Base-by-base conservation (phyloP, 345 rosid genomes). In the Sonneratia caseolaris region DNA sequence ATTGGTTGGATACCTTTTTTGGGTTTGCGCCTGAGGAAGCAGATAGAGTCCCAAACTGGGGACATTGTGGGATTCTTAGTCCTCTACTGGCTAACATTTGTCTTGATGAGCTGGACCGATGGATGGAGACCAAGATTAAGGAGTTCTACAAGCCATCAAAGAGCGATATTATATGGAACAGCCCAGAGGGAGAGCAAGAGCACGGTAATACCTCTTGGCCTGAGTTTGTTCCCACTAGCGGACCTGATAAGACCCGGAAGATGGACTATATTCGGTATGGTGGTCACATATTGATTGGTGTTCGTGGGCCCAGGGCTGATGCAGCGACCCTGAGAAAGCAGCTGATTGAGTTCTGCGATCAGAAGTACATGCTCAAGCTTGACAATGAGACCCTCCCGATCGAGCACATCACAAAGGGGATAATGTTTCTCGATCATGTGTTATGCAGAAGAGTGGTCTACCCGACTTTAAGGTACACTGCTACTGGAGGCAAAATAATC, bases 1-100 rank as follows among this genome's bases (percentile, higher is more conserved):
- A 95, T 76, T 95, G 99, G 97, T 78, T 92, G 76, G 99, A 95
- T 76, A 82, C 97, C 0, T 95, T 95, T 79, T 95, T 92, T 3
- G 97, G 96, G 37, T 95, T 92, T 79, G 96, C 99, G 72, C 98
- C 99, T 0, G 99, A 95, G 83, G 98, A 95, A 86, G 99, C 98
- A 65, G 87, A 77, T 73, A 92, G 89, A 82, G 77, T 80, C 76
- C 99, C 99, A 61, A 81, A 83, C 27, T 95, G 99, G 99, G 99
- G 99, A 37, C 96, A 92, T 66, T 95, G 96, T 56, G 98, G 99
- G 72, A 84, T 92, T 71, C 91, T 95, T 70, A 92, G 90, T 77
- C 97, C 99, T 67, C 97, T 95, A 74, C 71, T 95, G 74, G 90
- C 87, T 68, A 95, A 95, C 75, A 79, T 92, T 51, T 92, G 97